phyloP scores from a whole-genome alignment of 805 yeast genomes.

The Clavispora vitiphila region DNA sequence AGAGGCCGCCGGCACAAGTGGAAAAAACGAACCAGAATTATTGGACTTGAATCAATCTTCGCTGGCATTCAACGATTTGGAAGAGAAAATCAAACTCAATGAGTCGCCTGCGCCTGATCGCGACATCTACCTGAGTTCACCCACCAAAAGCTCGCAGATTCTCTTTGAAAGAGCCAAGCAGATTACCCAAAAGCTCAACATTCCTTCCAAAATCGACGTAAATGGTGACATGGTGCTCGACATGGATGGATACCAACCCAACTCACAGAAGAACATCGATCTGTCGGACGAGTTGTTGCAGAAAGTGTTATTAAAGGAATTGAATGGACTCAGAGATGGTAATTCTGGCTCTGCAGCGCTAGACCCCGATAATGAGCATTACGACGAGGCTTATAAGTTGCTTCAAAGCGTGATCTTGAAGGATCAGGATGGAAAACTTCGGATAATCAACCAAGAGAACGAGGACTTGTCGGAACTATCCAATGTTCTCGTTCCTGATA shows the following conservation, averaged over 20 bases:
- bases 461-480: slow-evolving; percentile 8
- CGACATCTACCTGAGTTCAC: slow-evolving; percentile 2
- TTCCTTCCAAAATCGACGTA: slow-evolving; percentile 81
- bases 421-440: slow-evolving; percentile 64
- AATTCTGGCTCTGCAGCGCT: slow-evolving; percentile 8
- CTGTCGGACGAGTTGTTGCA: slow-evolving; percentile 73
- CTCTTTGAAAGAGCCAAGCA: slow-evolving; percentile 57
- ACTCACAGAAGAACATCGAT: slow-evolving; percentile 62
- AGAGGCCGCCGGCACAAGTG: slow-evolving; percentile 3
- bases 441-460: slow-evolving; percentile 37
- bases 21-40: slow-evolving; percentile 25
- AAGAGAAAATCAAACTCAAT: slow-evolving; percentile 23
- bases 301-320: slow-evolving; percentile 70
- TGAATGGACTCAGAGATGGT: slow-evolving; percentile 28
- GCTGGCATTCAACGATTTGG: slow-evolving; percentile 19
- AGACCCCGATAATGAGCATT: slow-evolving; percentile 8
- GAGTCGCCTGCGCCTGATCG: slow-evolving; percentile 12
- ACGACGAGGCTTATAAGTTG: slow-evolving; percentile 21
- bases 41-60: slow-evolving; percentile 27
- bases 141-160: slow-evolving; percentile 13
- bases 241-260: slow-evolving; percentile 94
- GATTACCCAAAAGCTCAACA: slow-evolving; percentile 66
- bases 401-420: slow-evolving; percentile 40
- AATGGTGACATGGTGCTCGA: slow-evolving; percentile 89
- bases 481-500: slow-evolving; percentile 4